Evolutionary conservation across 2,329 filamentous ascomycete species (phyloP).

Genomic region (Arthrobotrys iridis): DNA sequence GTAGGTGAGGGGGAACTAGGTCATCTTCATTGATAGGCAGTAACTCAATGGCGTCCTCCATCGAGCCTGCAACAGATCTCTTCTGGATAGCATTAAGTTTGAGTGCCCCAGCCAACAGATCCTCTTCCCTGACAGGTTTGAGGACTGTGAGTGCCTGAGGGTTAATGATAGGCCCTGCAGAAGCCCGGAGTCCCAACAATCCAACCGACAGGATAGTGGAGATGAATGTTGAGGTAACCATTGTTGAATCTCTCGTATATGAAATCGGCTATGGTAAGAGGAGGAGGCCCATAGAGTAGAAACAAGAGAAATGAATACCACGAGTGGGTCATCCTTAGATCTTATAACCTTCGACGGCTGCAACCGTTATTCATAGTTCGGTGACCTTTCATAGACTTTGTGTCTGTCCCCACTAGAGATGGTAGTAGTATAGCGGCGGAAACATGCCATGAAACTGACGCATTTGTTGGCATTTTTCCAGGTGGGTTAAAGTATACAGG

Average conservation of each 20-base stretch:
- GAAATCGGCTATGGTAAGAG: constrained; percentile 11
- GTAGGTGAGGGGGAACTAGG: constrained; percentile 23
- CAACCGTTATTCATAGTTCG: not conserved
- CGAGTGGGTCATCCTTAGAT: not conserved
- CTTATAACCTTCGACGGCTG: constrained; percentile 27
- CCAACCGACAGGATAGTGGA: constrained; percentile 36
- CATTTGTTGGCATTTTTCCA: not conserved
- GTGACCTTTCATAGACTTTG: not conserved
- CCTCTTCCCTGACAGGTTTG: constrained; percentile 31
- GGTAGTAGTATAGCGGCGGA: not conserved
- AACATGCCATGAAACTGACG: constrained; percentile 30
- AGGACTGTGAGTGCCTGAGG: not conserved
- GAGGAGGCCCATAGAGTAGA: constrained; percentile 12
- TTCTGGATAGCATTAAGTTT: constrained; percentile 30
- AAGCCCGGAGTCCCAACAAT: constrained; percentile 43
- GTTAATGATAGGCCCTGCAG: constrained; percentile 24
- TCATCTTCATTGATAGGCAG: constrained; percentile 46
- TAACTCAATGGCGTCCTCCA: constrained; percentile 38
- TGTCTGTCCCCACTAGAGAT: not conserved
- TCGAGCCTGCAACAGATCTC: constrained; percentile 29
- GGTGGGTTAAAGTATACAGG: not conserved
- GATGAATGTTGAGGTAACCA: constrained; percentile 46
- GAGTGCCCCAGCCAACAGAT: constrained; percentile 2
- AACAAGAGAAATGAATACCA: constrained; percentile 15
- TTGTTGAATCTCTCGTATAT: constrained; percentile 22